Evolutionary conservation across 2,329 filamentous ascomycete genomes (phyloP).

Genomic region (Alternaria gaisen): DNA sequence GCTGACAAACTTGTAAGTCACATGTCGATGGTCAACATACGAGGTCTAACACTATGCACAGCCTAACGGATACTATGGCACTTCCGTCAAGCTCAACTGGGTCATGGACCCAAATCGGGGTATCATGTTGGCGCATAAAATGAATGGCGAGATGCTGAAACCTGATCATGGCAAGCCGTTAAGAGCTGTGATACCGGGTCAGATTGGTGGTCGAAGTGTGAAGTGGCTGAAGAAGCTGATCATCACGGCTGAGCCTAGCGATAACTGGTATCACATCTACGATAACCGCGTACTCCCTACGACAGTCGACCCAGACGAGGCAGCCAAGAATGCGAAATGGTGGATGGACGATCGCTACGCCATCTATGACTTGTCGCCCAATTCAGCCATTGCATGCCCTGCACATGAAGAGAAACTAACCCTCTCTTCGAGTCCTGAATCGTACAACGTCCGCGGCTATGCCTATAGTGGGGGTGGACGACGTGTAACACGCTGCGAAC

Average conservation of each 20-base stretch:
- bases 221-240: constrained; percentile 90
- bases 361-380: constrained; percentile 90
- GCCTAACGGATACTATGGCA: constrained; percentile 90
- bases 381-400: constrained; percentile 82
- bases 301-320: constrained; percentile 82
- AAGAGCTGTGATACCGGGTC: constrained; percentile 83
- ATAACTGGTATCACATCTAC: constrained; percentile 96
- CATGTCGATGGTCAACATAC: not conserved
- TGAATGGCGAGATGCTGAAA: constrained; percentile 84
- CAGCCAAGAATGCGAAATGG: constrained; percentile 74
- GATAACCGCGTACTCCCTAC: constrained; percentile 92
- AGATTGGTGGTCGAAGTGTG: constrained; percentile 90
- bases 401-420: constrained; percentile 76
- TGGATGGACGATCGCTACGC: constrained; percentile 93
- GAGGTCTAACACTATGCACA: constrained; percentile 38
- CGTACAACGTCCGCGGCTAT: constrained; percentile 78
- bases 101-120: constrained; percentile 83
- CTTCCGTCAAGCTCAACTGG: constrained; percentile 88
- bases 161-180: constrained; percentile 90
- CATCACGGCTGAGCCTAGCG: constrained; percentile 78
- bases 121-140: constrained; percentile 86
- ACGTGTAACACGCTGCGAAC: constrained; percentile 80
- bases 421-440: constrained; percentile 58
- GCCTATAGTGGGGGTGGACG: constrained; percentile 90
- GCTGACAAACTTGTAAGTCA: constrained; percentile 74